Percentiles rank a stretch among this genome's conserved stretches.
phyloP scores from a whole-genome alignment of 495 filamentous ascomycete genomes.

The Trichoderma reesei region DNA sequence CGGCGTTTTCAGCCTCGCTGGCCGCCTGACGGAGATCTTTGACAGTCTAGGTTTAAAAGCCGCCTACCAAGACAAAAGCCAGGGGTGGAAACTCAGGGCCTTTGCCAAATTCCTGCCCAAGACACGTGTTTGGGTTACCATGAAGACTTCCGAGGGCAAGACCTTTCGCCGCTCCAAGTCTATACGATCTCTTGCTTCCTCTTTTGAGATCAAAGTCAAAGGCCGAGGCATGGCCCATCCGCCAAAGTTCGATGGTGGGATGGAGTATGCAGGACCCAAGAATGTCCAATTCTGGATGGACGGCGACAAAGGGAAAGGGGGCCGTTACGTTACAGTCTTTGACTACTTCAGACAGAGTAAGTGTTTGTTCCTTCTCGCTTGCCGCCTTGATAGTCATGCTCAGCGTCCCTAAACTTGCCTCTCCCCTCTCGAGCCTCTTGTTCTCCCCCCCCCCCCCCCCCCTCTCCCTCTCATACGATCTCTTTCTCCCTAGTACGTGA shows the following conservation, averaged over 20 bases:
- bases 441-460: no score
- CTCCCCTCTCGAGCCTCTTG: no score
- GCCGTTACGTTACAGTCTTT: constrained; percentile 19
- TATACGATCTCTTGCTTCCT: constrained; percentile 35
- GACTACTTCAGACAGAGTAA: constrained; percentile 27
- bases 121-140: constrained; percentile 30
- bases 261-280: constrained; percentile 13
- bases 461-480: background rate
- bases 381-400: background rate
- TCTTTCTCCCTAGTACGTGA: background rate
- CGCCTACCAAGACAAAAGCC: background rate
- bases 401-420: no score
- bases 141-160: constrained; percentile 30
- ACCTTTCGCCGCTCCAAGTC: constrained; percentile 29
- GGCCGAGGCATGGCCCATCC: background rate
- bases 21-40: constrained; percentile 20
- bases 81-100: constrained; percentile 12
- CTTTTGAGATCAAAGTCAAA: constrained; percentile 13
- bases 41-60: background rate
- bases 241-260: background rate
- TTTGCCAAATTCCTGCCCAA: constrained; percentile 35
- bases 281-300: constrained; percentile 18
- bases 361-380: background rate
- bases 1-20: constrained; percentile 32
- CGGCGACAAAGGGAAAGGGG: background rate